Base-by-base conservation (phyloP, 495 filamentous ascomycete species). In the Physcia stellaris region DNA sequence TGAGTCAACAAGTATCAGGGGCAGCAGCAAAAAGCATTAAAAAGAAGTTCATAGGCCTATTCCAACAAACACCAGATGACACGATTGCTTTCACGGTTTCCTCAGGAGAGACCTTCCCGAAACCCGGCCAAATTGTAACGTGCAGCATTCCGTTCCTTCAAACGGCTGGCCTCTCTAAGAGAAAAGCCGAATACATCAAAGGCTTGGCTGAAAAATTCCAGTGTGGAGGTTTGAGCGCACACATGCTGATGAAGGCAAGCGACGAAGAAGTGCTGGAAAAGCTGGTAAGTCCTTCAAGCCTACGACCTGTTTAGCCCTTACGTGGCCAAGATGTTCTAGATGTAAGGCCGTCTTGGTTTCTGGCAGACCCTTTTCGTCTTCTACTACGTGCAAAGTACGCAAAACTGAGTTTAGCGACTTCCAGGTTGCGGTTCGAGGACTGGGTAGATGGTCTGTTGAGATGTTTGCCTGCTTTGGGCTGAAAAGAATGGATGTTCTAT, bases 401-500 rank as follows among this genome's bases (percentile, higher is more conserved):
- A n/a, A n/a, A n/a, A n/a, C n/a, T n/a, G n/a, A n/a, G n/a, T n/a
- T n/a, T n/a, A n/a, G n/a, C n/a, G n/a, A 80, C 73, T n/a, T n/a
- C n/a, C n/a, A n/a, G n/a, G n/a, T n/a, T n/a, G 80, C 82, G 15
- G 86, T 98, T 23, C 66, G 87, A 24, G 90, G 90, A 3, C 57
- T 98, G 35, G 90, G 90, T 2, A 66, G 61, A 43, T 96, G 92
- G 90, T 85, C 78, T 37, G 90, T 88, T 16, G 87, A 94, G 66
- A 96, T 95, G 88, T 98, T 98, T 62, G 80, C 86, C 43, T 81
- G 80, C 53, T 96, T 96, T 58, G 79, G 71, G 9, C 60, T 96
- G 31, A 94, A 94, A 68, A 68, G 92, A 18, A 78, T 82, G 67
- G 88, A 96, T 65, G 79, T 98, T 19, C 94, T 98, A 51, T 85